phyloP scores from a whole-genome alignment of 129 eudicot genomes.

The Artemisia argyi region DNA sequence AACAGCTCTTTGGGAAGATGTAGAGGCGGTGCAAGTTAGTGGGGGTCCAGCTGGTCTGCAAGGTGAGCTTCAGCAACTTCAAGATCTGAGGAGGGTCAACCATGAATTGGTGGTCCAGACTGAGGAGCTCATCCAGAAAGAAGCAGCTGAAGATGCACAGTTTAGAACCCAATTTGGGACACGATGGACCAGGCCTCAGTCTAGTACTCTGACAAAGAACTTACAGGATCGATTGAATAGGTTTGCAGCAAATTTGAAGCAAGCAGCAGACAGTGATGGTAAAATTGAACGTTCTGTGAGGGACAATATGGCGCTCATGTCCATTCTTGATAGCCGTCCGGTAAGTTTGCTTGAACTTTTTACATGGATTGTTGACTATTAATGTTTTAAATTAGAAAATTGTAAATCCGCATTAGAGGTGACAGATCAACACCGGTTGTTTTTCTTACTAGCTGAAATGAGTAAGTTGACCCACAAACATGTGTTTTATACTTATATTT shows the following conservation, averaged over 20 bases:
- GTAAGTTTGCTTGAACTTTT: slow-evolving; percentile 42
- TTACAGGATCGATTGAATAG: slow-evolving; percentile 77
- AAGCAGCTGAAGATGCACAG: slow-evolving; percentile 81
- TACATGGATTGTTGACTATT: neutral
- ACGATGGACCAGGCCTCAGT: slow-evolving; percentile 91
- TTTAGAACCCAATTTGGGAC: slow-evolving; percentile 87
- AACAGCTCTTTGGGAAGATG: slow-evolving; percentile 68
- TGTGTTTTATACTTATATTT: no score
- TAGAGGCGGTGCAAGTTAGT: slow-evolving; percentile 86
- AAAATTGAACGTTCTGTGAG: slow-evolving; percentile 85
- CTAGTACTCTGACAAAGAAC: slow-evolving; percentile 81
- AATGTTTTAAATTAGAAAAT: slow-evolving; percentile 2
- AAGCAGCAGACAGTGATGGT: slow-evolving; percentile 88
- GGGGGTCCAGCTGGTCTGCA: slow-evolving; percentile 92
- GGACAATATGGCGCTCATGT: slow-evolving; percentile 73
- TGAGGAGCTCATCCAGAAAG: slow-evolving; percentile 87
- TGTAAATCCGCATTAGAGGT: neutral
- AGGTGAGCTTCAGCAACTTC: slow-evolving; percentile 82
- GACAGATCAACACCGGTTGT: no score
- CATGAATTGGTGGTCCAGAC: slow-evolving; percentile 74
- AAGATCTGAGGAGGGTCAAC: slow-evolving; percentile 82
- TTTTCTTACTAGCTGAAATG: no score
- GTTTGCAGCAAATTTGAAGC: slow-evolving; percentile 80
- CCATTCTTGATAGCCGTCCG: slow-evolving; percentile 83
- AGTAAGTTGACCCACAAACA: no score